A percentile compares a stretch with the other conserved stretches of the same genome.
Conservation (phyloP, 768 basidiomycete species). For the Xerocomus spinulosus region DNA sequence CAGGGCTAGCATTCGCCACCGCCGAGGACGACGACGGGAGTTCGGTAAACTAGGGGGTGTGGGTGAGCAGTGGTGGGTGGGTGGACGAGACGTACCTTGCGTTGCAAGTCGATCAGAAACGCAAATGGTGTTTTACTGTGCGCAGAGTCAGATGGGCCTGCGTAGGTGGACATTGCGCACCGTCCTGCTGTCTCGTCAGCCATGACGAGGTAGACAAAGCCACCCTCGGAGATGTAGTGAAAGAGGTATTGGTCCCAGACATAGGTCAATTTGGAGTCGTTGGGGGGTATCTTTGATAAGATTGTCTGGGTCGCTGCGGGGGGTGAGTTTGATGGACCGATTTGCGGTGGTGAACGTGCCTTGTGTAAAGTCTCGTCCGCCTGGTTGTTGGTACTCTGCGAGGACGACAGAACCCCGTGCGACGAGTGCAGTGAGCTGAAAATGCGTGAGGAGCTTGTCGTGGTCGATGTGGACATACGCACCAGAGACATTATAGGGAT, state of each 20-base stretch:
- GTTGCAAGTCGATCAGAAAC: slow-evolving; percentile 83
- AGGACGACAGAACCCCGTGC: slow-evolving; percentile 74
- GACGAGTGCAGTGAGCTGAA: slow-evolving; percentile 79
- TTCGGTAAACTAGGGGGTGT: slow-evolving; percentile 47
- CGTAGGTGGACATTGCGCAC: slow-evolving; percentile 34
- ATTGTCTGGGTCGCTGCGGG: slow-evolving; percentile 76
- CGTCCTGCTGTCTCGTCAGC: slow-evolving; percentile 90
- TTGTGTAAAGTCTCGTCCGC: slow-evolving; percentile 84
- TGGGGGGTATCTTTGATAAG: slow-evolving; percentile 91
- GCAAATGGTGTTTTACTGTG: slow-evolving; percentile 87
- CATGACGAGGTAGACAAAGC: slow-evolving; percentile 88
- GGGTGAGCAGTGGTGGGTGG: slow-evolving; percentile 5
- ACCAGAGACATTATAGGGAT: slow-evolving; percentile 28
- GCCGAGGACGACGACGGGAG: slow-evolving; percentile 62
- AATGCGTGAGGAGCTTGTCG: neutral
- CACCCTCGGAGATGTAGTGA: slow-evolving; percentile 88
- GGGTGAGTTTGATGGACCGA: slow-evolving; percentile 1
- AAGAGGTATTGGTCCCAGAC: slow-evolving; percentile 93
- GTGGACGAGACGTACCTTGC: slow-evolving; percentile 44
- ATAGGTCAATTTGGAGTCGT: slow-evolving; percentile 77
- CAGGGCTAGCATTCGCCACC: slow-evolving; percentile 42
- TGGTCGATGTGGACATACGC: neutral
- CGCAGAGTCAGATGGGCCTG: neutral
- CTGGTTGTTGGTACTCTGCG: slow-evolving; percentile 75
- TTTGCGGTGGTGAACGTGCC: slow-evolving; percentile 41